A percentile compares a stretch with the other conserved stretches of the same genome.
These are phyloP conservation scores for Termitomyces sp. DNA, from an alignment of 768 basidiomycete genomes.

Conservation along the genomic window DNA sequence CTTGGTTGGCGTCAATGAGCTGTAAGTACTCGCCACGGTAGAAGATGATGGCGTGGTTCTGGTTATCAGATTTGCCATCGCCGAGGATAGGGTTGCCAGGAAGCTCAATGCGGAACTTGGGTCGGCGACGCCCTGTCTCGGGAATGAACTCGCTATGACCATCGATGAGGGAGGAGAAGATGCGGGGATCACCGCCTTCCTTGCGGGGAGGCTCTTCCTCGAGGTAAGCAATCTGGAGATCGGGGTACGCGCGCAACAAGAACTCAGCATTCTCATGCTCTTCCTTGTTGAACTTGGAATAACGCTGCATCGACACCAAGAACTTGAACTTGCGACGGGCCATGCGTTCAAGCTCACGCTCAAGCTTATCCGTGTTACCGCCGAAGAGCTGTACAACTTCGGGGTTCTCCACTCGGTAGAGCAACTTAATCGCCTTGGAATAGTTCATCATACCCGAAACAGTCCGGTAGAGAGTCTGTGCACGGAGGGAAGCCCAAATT, in stretches of 20 bases:
- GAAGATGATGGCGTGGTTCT: constrained; percentile 99
- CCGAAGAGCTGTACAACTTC: constrained; percentile 98
- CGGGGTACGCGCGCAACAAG: constrained; percentile 93
- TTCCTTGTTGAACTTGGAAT: constrained; percentile 99
- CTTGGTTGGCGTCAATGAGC: constrained; percentile 99
- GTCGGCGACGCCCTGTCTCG: constrained; percentile 82
- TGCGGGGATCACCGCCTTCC: constrained; percentile 91
- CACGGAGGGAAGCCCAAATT: constrained; percentile 98
- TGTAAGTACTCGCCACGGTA: constrained; percentile 99
- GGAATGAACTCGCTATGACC: constrained; percentile 95
- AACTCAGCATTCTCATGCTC: constrained; percentile 99
- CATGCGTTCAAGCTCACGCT: constrained; percentile 97
- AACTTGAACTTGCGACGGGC: constrained; percentile 98
- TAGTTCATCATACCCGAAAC: constrained; percentile 99
- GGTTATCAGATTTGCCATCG: constrained; percentile 99
- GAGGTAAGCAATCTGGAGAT: constrained; percentile 96
- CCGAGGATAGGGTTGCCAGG: constrained; percentile 99
- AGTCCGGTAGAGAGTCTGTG: constrained; percentile 97
- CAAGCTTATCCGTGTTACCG: constrained; percentile 95
- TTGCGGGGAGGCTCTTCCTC: constrained; percentile 94
- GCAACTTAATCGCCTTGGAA: constrained; percentile 96
- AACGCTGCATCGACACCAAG: constrained; percentile 98
- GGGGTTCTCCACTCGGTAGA: constrained; percentile 99
- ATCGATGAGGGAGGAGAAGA: constrained; percentile 96
- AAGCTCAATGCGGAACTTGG: constrained; percentile 98